These are phyloP conservation scores for Fusarium illudens DNA, from an alignment of 2,329 filamentous ascomycete species.

Conservation along the genomic window DNA sequence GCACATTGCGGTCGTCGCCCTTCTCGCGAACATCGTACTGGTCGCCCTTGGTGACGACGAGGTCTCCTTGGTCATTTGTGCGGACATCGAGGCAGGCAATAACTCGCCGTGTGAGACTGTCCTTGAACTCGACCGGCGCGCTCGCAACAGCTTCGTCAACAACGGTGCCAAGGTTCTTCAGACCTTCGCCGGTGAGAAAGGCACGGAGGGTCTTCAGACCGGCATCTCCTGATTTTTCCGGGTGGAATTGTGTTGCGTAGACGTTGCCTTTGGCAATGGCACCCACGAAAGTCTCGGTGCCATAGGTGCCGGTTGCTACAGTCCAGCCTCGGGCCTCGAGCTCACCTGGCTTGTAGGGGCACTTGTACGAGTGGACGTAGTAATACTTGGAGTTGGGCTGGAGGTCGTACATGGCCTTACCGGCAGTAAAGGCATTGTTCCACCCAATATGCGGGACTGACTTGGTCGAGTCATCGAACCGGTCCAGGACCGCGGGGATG, in stretches of 20 bases:
- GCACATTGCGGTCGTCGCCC: slow-evolving; percentile 68
- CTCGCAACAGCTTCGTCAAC: slow-evolving; percentile 26
- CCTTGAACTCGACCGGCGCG: slow-evolving; percentile 44
- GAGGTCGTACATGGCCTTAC: slow-evolving; percentile 75
- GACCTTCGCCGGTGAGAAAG: slow-evolving; percentile 79
- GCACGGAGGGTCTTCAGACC: slow-evolving; percentile 84
- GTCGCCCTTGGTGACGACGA: slow-evolving; percentile 98
- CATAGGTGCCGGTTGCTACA: slow-evolving; percentile 90
- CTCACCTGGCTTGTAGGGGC: slow-evolving; percentile 75
- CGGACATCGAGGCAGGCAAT: slow-evolving; percentile 97
- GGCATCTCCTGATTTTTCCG: slow-evolving; percentile 93
- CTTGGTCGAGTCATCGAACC: slow-evolving; percentile 81
- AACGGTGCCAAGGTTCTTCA: slow-evolving; percentile 56
- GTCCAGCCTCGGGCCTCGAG: slow-evolving; percentile 87
- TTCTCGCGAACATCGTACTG: slow-evolving; percentile 99
- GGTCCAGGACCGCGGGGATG: slow-evolving; percentile 74
- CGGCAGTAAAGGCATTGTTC: slow-evolving; percentile 82
- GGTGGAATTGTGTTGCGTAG: slow-evolving; percentile 95
- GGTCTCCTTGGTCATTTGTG: slow-evolving; percentile 90
- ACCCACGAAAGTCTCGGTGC: slow-evolving; percentile 88
- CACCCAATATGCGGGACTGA: slow-evolving; percentile 99
- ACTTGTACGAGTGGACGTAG: slow-evolving; percentile 96
- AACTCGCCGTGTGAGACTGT: slow-evolving; percentile 88
- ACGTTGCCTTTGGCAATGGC: slow-evolving; percentile 87
- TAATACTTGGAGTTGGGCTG: slow-evolving; percentile 91